Conservation (phyloP, 2,329 filamentous ascomycete genomes). For the Didymella segeticola region DNA sequence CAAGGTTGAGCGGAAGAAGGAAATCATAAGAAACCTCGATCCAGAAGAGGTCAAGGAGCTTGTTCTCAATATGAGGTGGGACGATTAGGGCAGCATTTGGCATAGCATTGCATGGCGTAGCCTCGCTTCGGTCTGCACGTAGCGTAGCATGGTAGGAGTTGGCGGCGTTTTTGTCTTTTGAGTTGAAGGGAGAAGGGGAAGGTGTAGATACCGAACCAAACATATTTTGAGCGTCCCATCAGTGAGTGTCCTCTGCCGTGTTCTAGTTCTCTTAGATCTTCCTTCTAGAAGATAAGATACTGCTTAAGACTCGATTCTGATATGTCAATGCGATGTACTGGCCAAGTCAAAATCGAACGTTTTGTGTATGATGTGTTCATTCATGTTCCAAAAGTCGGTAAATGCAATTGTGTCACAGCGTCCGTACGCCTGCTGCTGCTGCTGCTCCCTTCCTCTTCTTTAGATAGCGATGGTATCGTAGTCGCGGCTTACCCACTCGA, state of each 20-base stretch:
- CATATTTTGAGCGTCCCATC: slow-evolving; percentile 6
- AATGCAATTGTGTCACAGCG: background rate
- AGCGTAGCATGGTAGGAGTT: slow-evolving; percentile 7
- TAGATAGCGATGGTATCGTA: background rate
- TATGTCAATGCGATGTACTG: background rate
- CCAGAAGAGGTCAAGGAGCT: slow-evolving; percentile 33
- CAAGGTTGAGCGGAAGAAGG: background rate
- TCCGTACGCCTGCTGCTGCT: slow-evolving; percentile 1
- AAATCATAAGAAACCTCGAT: slow-evolving; percentile 15
- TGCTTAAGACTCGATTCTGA: too few relatives aligned
- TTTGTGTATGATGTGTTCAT: background rate
- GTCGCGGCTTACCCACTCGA: slow-evolving; percentile 30
- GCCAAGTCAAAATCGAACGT: background rate
- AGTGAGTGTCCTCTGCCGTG: background rate
- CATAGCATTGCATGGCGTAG: background rate
- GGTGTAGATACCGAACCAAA: slow-evolving; percentile 11
- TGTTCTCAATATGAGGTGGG: slow-evolving; percentile 40
- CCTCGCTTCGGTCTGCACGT: background rate
- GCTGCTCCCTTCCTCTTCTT: background rate
- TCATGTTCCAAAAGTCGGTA: background rate
- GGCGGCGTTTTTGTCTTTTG: slow-evolving; percentile 3
- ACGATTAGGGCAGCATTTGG: slow-evolving; percentile 26
- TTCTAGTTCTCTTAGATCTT: too few relatives aligned
- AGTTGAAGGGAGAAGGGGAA: background rate
- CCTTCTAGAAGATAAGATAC: too few relatives aligned